phyloP scores from a whole-genome alignment of 2,329 filamentous ascomycete genomes.

The Hortaea werneckii region DNA sequence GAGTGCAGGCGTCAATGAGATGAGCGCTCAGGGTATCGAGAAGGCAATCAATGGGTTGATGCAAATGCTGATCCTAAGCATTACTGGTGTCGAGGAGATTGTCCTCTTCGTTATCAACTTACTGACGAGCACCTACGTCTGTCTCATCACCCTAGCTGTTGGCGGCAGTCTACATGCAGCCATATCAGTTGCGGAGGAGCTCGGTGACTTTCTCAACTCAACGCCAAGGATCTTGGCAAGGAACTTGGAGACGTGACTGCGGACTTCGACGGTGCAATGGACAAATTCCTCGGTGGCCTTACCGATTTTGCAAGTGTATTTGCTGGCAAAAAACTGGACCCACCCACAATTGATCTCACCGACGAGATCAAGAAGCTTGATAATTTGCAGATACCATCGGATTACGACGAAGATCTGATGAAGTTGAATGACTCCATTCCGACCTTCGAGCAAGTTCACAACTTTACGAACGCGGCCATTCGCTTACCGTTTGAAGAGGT shows the following conservation, averaged over 20 bases:
- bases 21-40: constrained; percentile 71
- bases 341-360: constrained; percentile 55
- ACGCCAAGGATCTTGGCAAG: constrained; percentile 48
- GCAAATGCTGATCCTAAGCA: constrained; percentile 62
- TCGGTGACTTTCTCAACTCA: constrained; percentile 51
- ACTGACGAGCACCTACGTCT: constrained; percentile 80
- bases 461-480: constrained; percentile 66
- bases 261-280: constrained; percentile 43
- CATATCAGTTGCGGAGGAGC: constrained; percentile 50
- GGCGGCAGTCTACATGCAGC: constrained; percentile 67
- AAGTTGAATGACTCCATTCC: constrained; percentile 72
- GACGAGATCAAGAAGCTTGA: constrained; percentile 56
- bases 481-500: constrained; percentile 72
- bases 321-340: constrained; percentile 29
- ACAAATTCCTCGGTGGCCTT: constrained; percentile 45
- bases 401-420: constrained; percentile 58
- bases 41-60: constrained; percentile 72
- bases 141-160: constrained; percentile 74
- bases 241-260: constrained; percentile 37
- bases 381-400: constrained; percentile 56
- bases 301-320: constrained; percentile 32
- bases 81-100: constrained; percentile 77
- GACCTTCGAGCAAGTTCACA: constrained; percentile 72
- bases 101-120: constrained; percentile 89
- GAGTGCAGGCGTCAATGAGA: constrained; percentile 74